phyloP scores from a whole-genome alignment of 169 alveolate species.

The Besnoitia besnoiti region DNA sequence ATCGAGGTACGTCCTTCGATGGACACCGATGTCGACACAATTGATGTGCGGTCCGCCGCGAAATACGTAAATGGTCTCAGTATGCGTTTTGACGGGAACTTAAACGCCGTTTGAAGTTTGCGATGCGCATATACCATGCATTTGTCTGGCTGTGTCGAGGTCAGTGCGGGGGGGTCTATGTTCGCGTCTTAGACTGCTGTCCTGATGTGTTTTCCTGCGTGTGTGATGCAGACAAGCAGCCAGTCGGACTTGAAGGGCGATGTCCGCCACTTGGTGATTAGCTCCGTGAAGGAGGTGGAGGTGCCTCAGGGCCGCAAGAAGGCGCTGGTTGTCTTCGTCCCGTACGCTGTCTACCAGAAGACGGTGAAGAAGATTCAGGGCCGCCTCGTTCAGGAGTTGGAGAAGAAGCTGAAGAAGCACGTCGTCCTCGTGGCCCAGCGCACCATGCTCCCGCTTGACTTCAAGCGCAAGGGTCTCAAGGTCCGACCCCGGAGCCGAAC shows the following conservation, averaged over 20 bases:
- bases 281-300: constrained; percentile 56
- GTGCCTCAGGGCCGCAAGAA: constrained; percentile 72
- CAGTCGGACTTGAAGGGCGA: constrained; percentile 59
- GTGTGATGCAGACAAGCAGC: constrained; percentile 41
- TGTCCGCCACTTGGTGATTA: constrained; percentile 42
- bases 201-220: not conserved
- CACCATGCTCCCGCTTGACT: constrained; percentile 88
- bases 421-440: constrained; percentile 92
- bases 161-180: no score
- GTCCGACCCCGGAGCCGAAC: constrained; percentile 95
- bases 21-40: no score
- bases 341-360: constrained; percentile 84
- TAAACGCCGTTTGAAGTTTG: no score
- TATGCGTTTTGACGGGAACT: no score
- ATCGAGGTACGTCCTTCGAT: constrained; percentile 48
- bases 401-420: constrained; percentile 92
- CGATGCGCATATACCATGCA: no score
- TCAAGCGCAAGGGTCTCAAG: constrained; percentile 85
- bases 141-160: no score
- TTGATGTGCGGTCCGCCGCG: no score
- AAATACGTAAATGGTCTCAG: no score
- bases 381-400: constrained; percentile 91
- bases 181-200: not conserved
- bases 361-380: constrained; percentile 89
- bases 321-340: constrained; percentile 89